Evolutionary conservation across 805 yeast species (phyloP).

Genomic region (Suhomyces sp.): DNA sequence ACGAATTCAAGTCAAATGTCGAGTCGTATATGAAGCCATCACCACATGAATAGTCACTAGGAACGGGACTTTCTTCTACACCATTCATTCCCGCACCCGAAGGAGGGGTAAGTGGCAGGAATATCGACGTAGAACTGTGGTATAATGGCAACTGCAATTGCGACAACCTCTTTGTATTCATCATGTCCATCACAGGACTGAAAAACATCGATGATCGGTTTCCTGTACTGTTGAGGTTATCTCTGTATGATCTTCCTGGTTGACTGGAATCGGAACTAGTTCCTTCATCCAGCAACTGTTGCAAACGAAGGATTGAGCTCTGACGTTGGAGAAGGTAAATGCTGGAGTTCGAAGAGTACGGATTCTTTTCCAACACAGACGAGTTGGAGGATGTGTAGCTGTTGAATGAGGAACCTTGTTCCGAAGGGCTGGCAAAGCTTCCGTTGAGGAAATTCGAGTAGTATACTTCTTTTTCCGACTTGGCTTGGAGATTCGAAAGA

Average conservation of each 20-base stretch:
- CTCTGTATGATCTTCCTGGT: slow-evolving; percentile 32
- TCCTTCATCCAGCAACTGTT: slow-evolving; percentile 9
- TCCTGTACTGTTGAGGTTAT: slow-evolving; percentile 17
- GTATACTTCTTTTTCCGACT: slow-evolving; percentile 34
- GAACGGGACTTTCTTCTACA: slow-evolving; percentile 1
- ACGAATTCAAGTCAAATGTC: slow-evolving; percentile 3
- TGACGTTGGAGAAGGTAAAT: slow-evolving; percentile 13
- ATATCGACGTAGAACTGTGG: slow-evolving; percentile 7
- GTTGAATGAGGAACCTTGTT: slow-evolving; percentile 11
- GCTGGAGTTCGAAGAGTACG: slow-evolving; percentile 15
- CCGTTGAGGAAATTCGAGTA: slow-evolving; percentile 13
- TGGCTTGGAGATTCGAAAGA: slow-evolving; percentile 25
- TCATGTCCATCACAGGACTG: slow-evolving; percentile 49
- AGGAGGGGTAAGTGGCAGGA: not conserved
- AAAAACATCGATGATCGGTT: slow-evolving; percentile 49
- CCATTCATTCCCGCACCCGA: not conserved
- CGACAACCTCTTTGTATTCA: slow-evolving; percentile 15
- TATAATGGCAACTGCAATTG: slow-evolving; percentile 17
- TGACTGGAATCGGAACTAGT: slow-evolving; percentile 12
- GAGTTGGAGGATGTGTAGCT: slow-evolving; percentile 17
- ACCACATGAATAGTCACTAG: slow-evolving; percentile 7
- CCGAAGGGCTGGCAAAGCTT: slow-evolving; percentile 6
- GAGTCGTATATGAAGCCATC: slow-evolving; percentile 5
- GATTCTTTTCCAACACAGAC: slow-evolving; percentile 24
- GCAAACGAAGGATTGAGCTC: slow-evolving; percentile 10